Evolutionary conservation across 2,329 filamentous ascomycete genomes (phyloP).

Genomic region (Penicillium sp.): DNA sequence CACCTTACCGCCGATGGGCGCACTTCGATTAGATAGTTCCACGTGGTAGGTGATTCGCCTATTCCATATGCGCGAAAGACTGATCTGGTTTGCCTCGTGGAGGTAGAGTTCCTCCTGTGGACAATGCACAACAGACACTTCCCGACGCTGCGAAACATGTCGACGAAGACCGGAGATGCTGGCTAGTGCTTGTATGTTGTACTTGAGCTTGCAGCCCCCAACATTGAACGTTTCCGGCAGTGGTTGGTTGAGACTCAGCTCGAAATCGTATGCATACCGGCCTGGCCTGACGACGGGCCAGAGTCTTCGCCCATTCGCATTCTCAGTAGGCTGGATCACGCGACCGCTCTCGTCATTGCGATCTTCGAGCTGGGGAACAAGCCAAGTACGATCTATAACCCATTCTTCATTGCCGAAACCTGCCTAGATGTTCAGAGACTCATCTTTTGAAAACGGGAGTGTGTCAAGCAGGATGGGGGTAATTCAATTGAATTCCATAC

Average conservation of each 20-base stretch:
- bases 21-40: constrained; percentile 6
- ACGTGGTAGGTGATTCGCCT: constrained; percentile 8
- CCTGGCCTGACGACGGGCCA: constrained; percentile 6
- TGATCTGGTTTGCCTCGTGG: constrained; percentile 9
- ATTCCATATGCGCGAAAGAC: constrained; percentile 10
- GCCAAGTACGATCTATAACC: constrained; percentile 3
- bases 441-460: neutral
- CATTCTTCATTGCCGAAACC: constrained; percentile 5
- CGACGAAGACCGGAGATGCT: neutral
- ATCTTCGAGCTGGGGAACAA: constrained; percentile 2
- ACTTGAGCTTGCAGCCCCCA: constrained; percentile 8
- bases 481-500: neutral
- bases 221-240: constrained; percentile 11
- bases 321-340: neutral
- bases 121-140: constrained; percentile 10
- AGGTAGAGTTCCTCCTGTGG: constrained; percentile 11
- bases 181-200: constrained; percentile 7
- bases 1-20: constrained; percentile 8
- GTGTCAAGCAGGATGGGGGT: no score
- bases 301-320: neutral
- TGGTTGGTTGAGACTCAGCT: constrained; percentile 7
- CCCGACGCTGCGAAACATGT: constrained; percentile 7
- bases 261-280: constrained; percentile 9
- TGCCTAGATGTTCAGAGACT: neutral
- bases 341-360: neutral